phyloP scores from a whole-genome alignment of 768 basidiomycete species.

The Trichaptum fuscoviolaceum region DNA sequence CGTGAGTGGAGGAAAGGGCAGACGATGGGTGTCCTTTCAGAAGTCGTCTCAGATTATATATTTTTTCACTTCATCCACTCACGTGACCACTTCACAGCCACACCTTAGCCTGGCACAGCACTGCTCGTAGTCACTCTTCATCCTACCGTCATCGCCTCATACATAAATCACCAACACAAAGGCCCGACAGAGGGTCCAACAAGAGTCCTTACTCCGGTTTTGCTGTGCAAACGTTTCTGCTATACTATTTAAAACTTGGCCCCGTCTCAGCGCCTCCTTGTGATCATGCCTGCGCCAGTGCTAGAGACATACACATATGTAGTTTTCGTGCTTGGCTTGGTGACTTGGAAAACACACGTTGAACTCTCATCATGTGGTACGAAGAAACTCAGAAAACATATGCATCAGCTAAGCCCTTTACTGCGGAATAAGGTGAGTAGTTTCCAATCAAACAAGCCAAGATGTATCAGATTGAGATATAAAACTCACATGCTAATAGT shows the following conservation, averaged over 20 bases:
- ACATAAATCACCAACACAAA: background rate
- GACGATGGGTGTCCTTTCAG: background rate
- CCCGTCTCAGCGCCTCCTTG: too few species aligned
- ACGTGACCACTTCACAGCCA: background rate
- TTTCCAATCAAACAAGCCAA: background rate
- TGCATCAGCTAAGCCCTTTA: background rate
- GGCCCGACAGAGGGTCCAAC: too few species aligned
- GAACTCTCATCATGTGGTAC: too few species aligned
- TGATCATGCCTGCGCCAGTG: too few species aligned
- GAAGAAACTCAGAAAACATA: background rate
- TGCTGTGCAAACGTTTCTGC: too few species aligned
- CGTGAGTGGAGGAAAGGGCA: background rate
- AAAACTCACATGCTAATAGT: background rate
- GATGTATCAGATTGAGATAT: background rate
- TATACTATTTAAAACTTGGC: too few species aligned
- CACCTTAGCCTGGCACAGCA: background rate
- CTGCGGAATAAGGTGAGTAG: background rate
- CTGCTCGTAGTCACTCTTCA: background rate
- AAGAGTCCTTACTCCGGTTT: too few species aligned
- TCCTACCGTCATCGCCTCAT: background rate
- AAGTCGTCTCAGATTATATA: background rate
- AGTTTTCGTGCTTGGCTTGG: too few species aligned
- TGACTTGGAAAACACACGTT: too few species aligned
- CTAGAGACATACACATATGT: too few species aligned
- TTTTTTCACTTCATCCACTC: background rate